Conservation (phyloP, 179 eudicot species). For the Carnegiea gigantea region DNA sequence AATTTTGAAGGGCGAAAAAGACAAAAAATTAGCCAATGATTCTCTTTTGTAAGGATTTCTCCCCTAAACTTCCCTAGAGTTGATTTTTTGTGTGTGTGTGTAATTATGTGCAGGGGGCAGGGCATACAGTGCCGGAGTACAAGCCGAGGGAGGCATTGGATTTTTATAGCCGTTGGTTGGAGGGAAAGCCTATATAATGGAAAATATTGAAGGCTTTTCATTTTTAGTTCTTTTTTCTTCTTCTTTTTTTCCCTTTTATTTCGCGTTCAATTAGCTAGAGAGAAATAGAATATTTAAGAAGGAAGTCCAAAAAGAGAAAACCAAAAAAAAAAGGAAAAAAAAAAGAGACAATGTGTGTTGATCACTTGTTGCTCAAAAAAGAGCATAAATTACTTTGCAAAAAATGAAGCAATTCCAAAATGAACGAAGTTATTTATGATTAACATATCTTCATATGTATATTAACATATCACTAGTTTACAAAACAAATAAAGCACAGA, state of each 20-base stretch:
- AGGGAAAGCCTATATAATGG: conserved; percentile 29
- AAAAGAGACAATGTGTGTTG: not conserved
- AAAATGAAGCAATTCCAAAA: too few relatives aligned
- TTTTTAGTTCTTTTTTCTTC: not conserved
- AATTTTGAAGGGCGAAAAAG: not conserved
- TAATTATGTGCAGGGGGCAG: conserved; percentile 37
- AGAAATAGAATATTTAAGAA: too few relatives aligned
- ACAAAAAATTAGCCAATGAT: too few relatives aligned
- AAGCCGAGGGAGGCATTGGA: conserved; percentile 41
- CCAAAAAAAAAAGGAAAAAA: not conserved
- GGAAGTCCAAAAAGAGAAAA: not conserved
- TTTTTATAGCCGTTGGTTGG: conserved; percentile 40
- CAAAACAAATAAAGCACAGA: too few relatives aligned
- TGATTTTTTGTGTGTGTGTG: not conserved
- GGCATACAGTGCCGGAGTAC: conserved; percentile 47
- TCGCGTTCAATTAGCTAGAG: not conserved
- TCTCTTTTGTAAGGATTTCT: not conserved
- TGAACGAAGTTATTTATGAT: too few relatives aligned
- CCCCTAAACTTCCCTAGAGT: not conserved
- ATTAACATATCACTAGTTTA: too few relatives aligned
- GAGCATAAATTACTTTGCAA: not conserved
- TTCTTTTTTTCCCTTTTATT: not conserved
- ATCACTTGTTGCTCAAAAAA: not conserved
- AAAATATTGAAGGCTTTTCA: not conserved
- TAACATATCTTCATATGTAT: too few relatives aligned